Evolutionary conservation across 768 basidiomycete species (phyloP), one percentile per base, ranked within the genome.

Genomic region (Clavaria fumosa): DNA sequence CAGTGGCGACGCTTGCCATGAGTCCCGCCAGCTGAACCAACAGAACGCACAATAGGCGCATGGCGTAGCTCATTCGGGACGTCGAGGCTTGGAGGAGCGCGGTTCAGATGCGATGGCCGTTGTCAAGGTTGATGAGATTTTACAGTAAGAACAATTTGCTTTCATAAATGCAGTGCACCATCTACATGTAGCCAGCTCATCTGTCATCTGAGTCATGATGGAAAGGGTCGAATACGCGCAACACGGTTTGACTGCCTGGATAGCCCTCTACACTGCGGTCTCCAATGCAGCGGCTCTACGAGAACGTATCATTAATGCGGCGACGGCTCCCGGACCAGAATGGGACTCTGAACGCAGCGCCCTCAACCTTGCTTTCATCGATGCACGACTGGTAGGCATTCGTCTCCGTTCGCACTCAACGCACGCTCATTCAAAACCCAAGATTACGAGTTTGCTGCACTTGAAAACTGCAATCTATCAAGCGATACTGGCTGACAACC

Each of bases 301-400:
- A 18, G 55, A 61, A 28, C 68, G 82, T 2, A 76, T 97, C 34
- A 64, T 91, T 35, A 58, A 60, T 4, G 89, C 89, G 0, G 69
- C 84, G 3, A 67, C 64, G 7, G 57, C 71, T 30, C 53, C 62
- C 12, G 81, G 78, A 0, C 54, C 53, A 1, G 64, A 66, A 5
- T 85, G 86, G 14, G 72, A 83, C 19, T 48, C 46, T 10, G 80
- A 84, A 48, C 69, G 85, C 36, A 72, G 72, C 20, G 69, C 70
- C n/a, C 69, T 95, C 47, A 85, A 90, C 49, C 95, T 84, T 58
- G 81, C 83, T 0, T 96, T 96, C 56, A 63, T 97, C 50, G 81
- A 96, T 53, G 86, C 84, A 15, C 64, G 63, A 23, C 69, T 88
- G 50, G 89, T 93, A 44, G 43, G 81, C 57, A 23, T 36, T 21